Evolutionary conservation across 371 early-diverging fungal genomes (phyloP), one percentile per base, ranked within the genome.

Genomic region (Apophysomyces trapeziformis): DNA sequence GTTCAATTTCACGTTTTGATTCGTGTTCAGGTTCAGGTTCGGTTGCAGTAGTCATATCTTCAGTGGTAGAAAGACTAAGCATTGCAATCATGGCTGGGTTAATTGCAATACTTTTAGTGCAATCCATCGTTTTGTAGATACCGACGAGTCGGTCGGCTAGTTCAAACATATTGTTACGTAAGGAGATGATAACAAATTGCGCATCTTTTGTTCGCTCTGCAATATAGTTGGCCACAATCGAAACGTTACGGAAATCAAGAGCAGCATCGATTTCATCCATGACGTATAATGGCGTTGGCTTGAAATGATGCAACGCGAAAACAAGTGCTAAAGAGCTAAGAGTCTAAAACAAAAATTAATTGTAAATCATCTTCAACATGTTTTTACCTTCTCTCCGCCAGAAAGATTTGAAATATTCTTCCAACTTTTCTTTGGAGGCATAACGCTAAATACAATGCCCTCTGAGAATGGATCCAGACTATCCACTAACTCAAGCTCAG

Each of bases 231-330:
- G 99, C 99, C 1, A 99, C 95, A 75, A 99, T 97, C 37, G 98
- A 96, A 8, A 99, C 99, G 79, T 99, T 99, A 66, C 99, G 91
- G 83, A 98, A 99, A 78, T 99, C 99, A 46, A 99, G 84, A 2
- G 99, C 99, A 0, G 99, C 99, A 78, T 99, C 99, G 70, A 99
- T 99, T 80, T 99, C 99, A 83, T 99, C 99, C 99, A 99, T 99
- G 18, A 99, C 96, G 80, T 99, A 99, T 21, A 99, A 84, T 13
- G 99, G 99, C 9, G 99, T 99, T 2, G 99, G 99, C 70, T 96
- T 97, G 87, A 92, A 99, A 76, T 96, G 98, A 77, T 99, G 99
- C 57, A 99, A 86, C 0, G 99, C 99, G 89, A 99, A 99, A 12
- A 99, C 99, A 41, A 99, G 87, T 1, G 99, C 98, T 41, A 99